phyloP scores from a whole-genome alignment of 2,329 filamentous ascomycete species.

The Calonectria henricotiae region DNA sequence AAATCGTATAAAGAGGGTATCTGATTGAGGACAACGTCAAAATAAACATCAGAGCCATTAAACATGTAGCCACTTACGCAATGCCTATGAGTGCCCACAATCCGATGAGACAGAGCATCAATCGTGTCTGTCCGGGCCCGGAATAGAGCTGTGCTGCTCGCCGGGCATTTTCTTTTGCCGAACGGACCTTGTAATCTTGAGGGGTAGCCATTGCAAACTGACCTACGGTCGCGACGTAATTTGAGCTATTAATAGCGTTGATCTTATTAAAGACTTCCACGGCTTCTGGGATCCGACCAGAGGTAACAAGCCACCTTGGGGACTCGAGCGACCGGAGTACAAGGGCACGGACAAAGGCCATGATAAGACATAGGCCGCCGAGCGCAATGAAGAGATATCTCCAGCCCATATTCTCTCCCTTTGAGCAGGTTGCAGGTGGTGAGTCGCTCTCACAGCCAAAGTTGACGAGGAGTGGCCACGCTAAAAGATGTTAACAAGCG shows the following conservation, averaged over 20 bases:
- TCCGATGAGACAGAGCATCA: conserved; percentile 50
- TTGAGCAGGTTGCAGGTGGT: conserved; percentile 55
- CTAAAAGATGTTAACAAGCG: conserved; percentile 16
- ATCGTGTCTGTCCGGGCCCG: conserved; percentile 23
- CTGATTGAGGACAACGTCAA: conserved; percentile 1
- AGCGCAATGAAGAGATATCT: conserved; percentile 61
- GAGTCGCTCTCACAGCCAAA: conserved; percentile 43
- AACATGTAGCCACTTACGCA: conserved; percentile 44
- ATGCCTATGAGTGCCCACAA: conserved; percentile 64
- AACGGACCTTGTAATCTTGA: background rate
- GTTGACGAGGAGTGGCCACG: conserved; percentile 44
- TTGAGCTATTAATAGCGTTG: conserved; percentile 50
- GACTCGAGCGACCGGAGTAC: conserved; percentile 62
- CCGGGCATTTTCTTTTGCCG: conserved; percentile 19
- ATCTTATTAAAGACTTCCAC: conserved; percentile 63
- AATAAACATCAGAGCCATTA: too few species aligned
- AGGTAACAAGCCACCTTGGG: conserved; percentile 60
- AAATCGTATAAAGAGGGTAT: conserved; percentile 64
- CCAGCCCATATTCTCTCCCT: conserved; percentile 63
- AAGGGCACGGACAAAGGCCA: conserved; percentile 61
- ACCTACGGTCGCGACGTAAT: conserved; percentile 17
- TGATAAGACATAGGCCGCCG: conserved; percentile 58
- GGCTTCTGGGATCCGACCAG: conserved; percentile 62
- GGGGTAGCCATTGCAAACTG: conserved; percentile 20
- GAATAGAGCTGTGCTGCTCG: conserved; percentile 28